Evolutionary conservation across 1,284 basidiomycete species (phyloP).

Genomic region (Singerocomus rubriflavus): DNA sequence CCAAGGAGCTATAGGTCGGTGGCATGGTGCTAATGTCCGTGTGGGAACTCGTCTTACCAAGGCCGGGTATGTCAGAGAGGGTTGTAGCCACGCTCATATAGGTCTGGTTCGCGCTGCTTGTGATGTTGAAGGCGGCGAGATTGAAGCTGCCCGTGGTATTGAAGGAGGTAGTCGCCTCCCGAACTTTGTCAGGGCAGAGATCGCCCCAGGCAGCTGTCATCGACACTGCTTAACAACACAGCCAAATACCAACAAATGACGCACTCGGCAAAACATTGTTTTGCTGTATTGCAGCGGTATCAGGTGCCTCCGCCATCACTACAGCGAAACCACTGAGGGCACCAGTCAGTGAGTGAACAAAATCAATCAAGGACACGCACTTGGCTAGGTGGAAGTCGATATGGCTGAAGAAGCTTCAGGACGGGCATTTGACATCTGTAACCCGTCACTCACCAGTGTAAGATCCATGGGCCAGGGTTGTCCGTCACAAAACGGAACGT

Average conservation of each 20-base stretch:
- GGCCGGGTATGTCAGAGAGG: not conserved
- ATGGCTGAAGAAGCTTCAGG: constrained; percentile 20
- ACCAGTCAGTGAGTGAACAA: constrained; percentile 4
- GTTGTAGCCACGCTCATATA: constrained; percentile 2
- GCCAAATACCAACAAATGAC: not conserved
- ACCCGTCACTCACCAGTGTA: constrained; percentile 29
- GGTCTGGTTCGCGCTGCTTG: not conserved
- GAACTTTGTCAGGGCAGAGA: constrained; percentile 19
- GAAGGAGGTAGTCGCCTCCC: constrained; percentile 19
- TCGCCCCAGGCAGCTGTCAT: constrained; percentile 18
- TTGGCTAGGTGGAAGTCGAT: constrained; percentile 30
- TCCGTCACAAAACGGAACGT: constrained; percentile 31
- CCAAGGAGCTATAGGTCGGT: constrained; percentile 13
- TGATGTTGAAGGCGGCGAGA: constrained; percentile 9
- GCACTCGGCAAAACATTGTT: constrained; percentile 19
- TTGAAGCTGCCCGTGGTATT: constrained; percentile 20
- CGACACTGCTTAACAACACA: not conserved
- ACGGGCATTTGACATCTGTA: not conserved
- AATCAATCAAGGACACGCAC: constrained; percentile 14
- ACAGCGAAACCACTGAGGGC: constrained; percentile 31
- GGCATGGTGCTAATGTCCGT: constrained; percentile 19
- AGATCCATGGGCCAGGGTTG: constrained; percentile 32
- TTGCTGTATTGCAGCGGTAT: constrained; percentile 20
- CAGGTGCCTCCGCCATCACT: constrained; percentile 27
- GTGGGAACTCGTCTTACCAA: constrained; percentile 6